Evolutionary conservation across 441 rosid species (phyloP), one percentile per base, ranked within the genome.

Genomic region (Corymbia calophylla): DNA sequence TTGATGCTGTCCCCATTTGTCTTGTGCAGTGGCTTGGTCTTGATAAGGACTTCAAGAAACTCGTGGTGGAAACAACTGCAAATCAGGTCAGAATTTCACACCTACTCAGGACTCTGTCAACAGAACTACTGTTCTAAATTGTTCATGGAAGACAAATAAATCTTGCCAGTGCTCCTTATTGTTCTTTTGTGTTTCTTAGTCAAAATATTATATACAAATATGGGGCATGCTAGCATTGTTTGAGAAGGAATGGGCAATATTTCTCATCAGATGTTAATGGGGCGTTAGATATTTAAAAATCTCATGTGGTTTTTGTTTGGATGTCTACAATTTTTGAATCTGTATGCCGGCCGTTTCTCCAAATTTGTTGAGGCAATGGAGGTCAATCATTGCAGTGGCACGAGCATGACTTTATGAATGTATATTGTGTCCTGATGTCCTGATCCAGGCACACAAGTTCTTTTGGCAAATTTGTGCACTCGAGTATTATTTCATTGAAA

Each of bases 11-110:
- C 23, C 16, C 47, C 15, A 47, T 51, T 9, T 68, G 25, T 88
- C 56, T 49, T 13, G 23, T 86, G 53, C 49, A 98, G 99, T 98
- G 99, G 99, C 99, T 98, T 91, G 98, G 97, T 64, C 32, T 96
- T 88, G 98, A 98, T 92, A 97, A 95, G 91, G 99, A 95, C 53
- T 90, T 91, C 29, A 97, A 95, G 95, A 98, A 93, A 93, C 99
- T 98, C 89, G 95, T 96, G 88, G 96, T 98, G 86, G 98, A 98
- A 92, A 97, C 98, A 32, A 98, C 98, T 80, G 95, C 95, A 88
- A 98, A 98, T 92, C 99, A 98, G 98, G 99, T 98, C 93, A 88
- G 13, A 87, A 49, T 91, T 62, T 77, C n/a, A 44, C 51, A 77
- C 49, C 84, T 77, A 6, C 84, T 7, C n/a, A 77, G 84, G 51